Conservation (phyloP, 2,329 filamentous ascomycete genomes). For the Xylariales sp. region DNA sequence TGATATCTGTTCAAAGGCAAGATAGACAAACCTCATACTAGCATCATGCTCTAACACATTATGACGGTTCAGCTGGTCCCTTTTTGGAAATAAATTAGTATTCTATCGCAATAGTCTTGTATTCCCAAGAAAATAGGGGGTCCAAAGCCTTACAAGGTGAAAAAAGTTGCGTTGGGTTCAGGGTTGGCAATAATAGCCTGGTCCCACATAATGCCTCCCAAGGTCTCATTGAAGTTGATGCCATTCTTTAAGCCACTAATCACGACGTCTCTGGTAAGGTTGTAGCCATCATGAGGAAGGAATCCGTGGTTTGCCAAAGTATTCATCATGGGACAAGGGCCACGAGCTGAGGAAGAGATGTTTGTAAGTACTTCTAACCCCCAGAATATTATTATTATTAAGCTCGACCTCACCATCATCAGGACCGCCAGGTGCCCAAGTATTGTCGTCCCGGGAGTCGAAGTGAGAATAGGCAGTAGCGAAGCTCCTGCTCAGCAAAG, state of each 20-base stretch:
- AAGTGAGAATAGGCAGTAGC: too few relatives aligned
- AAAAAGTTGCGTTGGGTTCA: conserved; percentile 33
- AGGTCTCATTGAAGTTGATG: conserved; percentile 34
- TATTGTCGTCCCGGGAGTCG: too few relatives aligned
- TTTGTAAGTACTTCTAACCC: too few relatives aligned
- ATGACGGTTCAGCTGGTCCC: conserved; percentile 37
- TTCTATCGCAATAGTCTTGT: neutral
- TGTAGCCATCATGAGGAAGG: conserved; percentile 35
- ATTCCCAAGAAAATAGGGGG: neutral
- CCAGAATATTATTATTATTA: too few relatives aligned
- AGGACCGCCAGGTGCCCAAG: too few relatives aligned
- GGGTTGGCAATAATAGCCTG: conserved; percentile 34
- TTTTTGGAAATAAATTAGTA: conserved; percentile 6
- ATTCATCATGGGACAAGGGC: conserved; percentile 44
- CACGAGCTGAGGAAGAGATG: conserved; percentile 20
- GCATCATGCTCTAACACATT: conserved; percentile 42
- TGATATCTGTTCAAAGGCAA: neutral
- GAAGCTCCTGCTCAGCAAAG: too few relatives aligned
- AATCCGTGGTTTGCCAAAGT: conserved; percentile 42
- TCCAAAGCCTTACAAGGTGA: conserved; percentile 22
- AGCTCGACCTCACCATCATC: too few relatives aligned
- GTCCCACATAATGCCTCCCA: conserved; percentile 35
- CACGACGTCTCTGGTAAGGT: conserved; percentile 30
- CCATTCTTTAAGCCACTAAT: conserved; percentile 30
- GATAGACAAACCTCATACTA: conserved; percentile 26